Evolutionary conservation across 495 filamentous ascomycete genomes (phyloP), one percentile per base, ranked within the genome.

Genomic region (Trichocladium antarcticum): DNA sequence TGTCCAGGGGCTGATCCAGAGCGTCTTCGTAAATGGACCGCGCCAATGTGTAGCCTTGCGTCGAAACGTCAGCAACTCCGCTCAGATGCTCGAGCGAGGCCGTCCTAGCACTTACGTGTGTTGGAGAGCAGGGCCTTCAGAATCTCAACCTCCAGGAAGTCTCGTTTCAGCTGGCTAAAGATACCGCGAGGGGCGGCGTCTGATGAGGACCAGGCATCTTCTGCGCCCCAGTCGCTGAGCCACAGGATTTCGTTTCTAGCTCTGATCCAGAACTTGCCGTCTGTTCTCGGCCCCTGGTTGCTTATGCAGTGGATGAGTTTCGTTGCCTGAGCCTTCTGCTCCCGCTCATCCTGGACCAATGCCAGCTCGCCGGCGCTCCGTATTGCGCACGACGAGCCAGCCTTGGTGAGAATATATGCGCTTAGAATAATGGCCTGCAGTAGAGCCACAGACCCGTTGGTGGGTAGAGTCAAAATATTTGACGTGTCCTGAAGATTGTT

Each of bases 151-250:
- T 94, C 87, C 40, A 95, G 58, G 17, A 73, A 73, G 3, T 78
- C 73, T 40, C 64, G 72, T 19, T 78, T 64, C n/a, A 92, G 57
- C 57, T 71, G 75, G 56, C 84, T 80, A 51, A 94, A 83, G 14
- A 93, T 67, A 1, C 89, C 89, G 48, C 73, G 70, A 38, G 69
- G 69, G 10, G 43, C 53, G 34, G 42, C 44, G 6, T 53, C 49
- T 21, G 54, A 35, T 21, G 54, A 36, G 31, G 64, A 44, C 53
- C 60, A 45, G 62, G 55, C 29, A 10, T 69, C 57, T 43, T 77
- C 74, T 2, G 71, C 67, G 19, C 80, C 83, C 89, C 89, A 94
- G 60, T 81, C 77, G 57, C 79, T 77, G 24, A 95, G 76, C 89
- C 89, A 95, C 1, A 90, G 65, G 14, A 95, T 60, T 57, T 84